A percentile compares a stretch with the other conserved stretches of the same genome.
phyloP scores from a whole-genome alignment of 371 early-diverging fungal species.

The Lichtheimia corymbifera region DNA sequence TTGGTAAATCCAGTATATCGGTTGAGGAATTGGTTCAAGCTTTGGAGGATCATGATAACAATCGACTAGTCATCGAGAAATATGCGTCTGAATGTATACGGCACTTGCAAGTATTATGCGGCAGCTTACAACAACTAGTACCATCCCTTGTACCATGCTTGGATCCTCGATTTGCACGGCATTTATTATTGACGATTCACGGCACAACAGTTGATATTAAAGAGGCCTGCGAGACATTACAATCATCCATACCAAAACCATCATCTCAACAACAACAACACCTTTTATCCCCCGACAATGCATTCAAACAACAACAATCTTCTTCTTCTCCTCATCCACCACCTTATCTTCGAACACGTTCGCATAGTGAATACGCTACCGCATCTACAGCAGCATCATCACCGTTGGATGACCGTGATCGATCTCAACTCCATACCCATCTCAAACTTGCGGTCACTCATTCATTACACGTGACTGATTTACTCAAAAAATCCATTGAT shows the following conservation, averaged over 20 bases:
- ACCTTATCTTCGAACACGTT: slow-evolving; percentile 15
- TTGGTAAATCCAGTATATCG: slow-evolving; percentile 23
- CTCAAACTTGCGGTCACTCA: slow-evolving; percentile 37
- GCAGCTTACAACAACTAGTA: slow-evolving; percentile 29
- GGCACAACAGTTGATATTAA: slow-evolving; percentile 56
- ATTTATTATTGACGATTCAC: slow-evolving; percentile 47
- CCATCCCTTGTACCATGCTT: slow-evolving; percentile 28
- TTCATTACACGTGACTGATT: slow-evolving; percentile 35
- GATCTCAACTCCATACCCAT: slow-evolving; percentile 31
- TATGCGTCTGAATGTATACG: slow-evolving; percentile 5
- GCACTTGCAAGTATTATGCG: slow-evolving; percentile 17
- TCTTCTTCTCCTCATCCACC: too few relatives aligned
- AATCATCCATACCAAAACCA: slow-evolving; percentile 7
- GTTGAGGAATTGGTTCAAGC: slow-evolving; percentile 15
- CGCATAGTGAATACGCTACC: slow-evolving; percentile 27
- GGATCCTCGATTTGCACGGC: slow-evolving; percentile 48
- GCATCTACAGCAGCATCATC: slow-evolving; percentile 9
- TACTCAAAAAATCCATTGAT: slow-evolving; percentile 34
- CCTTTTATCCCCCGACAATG: too few relatives aligned
- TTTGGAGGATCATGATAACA: neutral
- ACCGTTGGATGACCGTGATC: slow-evolving; percentile 20
- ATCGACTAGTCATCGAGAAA: slow-evolving; percentile 12
- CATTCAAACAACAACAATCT: slow-evolving; percentile 8
- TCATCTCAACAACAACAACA: neutral
- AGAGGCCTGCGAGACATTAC: slow-evolving; percentile 47